These are phyloP conservation scores for Xylariaceae sp. DNA, from an alignment of 2,329 filamentous ascomycete species.

Conservation along the genomic window DNA sequence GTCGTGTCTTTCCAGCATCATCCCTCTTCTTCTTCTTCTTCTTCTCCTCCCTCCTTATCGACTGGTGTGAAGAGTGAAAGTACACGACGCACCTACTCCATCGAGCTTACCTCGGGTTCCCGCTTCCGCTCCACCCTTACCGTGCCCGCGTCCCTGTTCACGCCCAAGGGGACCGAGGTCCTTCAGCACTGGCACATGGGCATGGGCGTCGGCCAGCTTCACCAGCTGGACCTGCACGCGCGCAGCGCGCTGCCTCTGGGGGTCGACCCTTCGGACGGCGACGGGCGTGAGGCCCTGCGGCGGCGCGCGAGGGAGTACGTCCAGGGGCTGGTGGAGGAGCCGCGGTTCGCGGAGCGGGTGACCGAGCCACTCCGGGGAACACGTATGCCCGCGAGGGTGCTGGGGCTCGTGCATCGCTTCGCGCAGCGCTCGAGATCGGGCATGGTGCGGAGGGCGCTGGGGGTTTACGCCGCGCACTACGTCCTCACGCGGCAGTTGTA, in stretches of 20 bases:
- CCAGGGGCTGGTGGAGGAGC: constrained; percentile 43
- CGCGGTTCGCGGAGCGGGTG: constrained; percentile 44
- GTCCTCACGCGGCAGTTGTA: constrained; percentile 51
- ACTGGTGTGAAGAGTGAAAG: too few relatives aligned
- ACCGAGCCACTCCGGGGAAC: constrained; percentile 43
- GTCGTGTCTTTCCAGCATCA: constrained; percentile 26
- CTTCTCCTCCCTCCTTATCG: constrained; percentile 1
- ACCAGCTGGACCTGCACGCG: constrained; percentile 37
- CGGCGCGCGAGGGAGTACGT: constrained; percentile 45
- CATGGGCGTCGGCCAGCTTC: constrained; percentile 32
- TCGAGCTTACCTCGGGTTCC: constrained; percentile 45
- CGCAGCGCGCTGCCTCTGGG: constrained; percentile 45
- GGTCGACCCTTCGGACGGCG: constrained; percentile 38
- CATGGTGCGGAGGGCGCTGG: constrained; percentile 49
- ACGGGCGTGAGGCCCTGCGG: constrained; percentile 41
- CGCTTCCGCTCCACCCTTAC: constrained; percentile 40
- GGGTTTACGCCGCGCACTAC: constrained; percentile 52
- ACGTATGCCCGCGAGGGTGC: constrained; percentile 40
- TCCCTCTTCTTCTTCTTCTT: constrained; percentile 2
- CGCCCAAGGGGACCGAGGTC: constrained; percentile 41
- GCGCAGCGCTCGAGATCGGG: constrained; percentile 34
- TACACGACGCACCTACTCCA: constrained; percentile 36
- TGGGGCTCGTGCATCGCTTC: constrained; percentile 45
- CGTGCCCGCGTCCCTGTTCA: constrained; percentile 49
- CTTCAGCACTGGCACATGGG: constrained; percentile 47